Conservation (phyloP, 129 eudicot genomes). For the Saussurea involucrata region DNA sequence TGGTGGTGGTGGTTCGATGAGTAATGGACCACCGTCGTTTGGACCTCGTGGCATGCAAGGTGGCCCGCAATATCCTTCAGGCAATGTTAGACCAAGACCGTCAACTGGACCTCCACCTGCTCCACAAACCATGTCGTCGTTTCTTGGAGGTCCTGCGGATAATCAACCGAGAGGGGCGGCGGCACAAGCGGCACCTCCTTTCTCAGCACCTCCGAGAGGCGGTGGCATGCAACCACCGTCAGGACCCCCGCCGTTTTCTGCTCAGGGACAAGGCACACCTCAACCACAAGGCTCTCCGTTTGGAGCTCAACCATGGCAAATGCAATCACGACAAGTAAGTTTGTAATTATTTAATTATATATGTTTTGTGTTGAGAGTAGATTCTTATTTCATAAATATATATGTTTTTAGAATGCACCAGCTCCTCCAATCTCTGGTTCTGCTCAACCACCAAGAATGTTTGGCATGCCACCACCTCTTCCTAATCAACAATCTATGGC, state of each 20-base stretch:
- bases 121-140: constrained; percentile 39
- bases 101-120: constrained; percentile 39
- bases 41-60: constrained; percentile 43
- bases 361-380: background rate
- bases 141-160: constrained; percentile 47
- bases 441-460: constrained; percentile 67
- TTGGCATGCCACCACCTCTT: constrained; percentile 68
- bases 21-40: constrained; percentile 59
- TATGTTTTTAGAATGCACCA: constrained; percentile 53
- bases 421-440: constrained; percentile 50
- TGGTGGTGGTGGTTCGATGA: constrained; percentile 32
- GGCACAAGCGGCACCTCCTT: constrained; percentile 48
- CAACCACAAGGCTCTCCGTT: constrained; percentile 49
- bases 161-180: constrained; percentile 39
- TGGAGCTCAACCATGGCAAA: constrained; percentile 71
- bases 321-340: constrained; percentile 63
- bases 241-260: constrained; percentile 44
- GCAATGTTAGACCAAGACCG: constrained; percentile 37
- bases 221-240: constrained; percentile 15
- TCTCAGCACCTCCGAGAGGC: constrained; percentile 41
- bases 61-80: constrained; percentile 52
- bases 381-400: constrained; percentile 14
- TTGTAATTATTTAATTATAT: background rate
- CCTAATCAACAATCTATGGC: constrained; percentile 66
- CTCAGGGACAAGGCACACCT: constrained; percentile 37